phyloP scores from a whole-genome alignment of 208 protist genomes.

The Wallacemonas sp. region DNA sequence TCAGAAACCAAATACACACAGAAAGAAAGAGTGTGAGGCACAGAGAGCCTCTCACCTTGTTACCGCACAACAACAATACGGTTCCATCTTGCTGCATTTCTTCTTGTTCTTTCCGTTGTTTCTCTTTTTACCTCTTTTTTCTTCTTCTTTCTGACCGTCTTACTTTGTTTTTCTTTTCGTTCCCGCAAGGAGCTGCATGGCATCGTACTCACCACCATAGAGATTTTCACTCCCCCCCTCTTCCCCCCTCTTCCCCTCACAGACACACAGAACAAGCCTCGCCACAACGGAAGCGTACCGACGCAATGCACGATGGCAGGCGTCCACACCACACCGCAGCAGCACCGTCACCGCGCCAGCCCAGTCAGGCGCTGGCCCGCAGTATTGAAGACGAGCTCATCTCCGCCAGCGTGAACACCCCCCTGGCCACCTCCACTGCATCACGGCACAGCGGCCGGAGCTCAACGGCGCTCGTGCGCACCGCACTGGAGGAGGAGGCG shows the following conservation, averaged over 20 bases:
- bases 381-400: constrained; percentile 16
- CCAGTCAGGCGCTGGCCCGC: constrained; percentile 9
- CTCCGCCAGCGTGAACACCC: constrained; percentile 9
- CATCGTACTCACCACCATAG: no score
- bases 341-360: neutral
- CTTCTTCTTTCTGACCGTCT: neutral
- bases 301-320: neutral
- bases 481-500: neutral
- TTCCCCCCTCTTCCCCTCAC: no score
- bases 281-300: neutral
- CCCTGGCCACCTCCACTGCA: neutral
- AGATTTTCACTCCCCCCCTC: no score
- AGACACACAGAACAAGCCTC: neutral
- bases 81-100: no score
- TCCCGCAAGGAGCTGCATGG: no score
- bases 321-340: neutral
- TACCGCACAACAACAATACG: no score
- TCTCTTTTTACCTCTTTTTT: neutral
- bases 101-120: no score
- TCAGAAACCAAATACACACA: no score
- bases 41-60: no score
- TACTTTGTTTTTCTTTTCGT: no score
- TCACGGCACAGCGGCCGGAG: neutral
- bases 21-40: no score
- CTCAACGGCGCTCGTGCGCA: constrained; percentile 5